These are phyloP conservation scores for Fallopia convolvulus DNA, from an alignment of 148 eudicot species.

Conservation along the genomic window DNA sequence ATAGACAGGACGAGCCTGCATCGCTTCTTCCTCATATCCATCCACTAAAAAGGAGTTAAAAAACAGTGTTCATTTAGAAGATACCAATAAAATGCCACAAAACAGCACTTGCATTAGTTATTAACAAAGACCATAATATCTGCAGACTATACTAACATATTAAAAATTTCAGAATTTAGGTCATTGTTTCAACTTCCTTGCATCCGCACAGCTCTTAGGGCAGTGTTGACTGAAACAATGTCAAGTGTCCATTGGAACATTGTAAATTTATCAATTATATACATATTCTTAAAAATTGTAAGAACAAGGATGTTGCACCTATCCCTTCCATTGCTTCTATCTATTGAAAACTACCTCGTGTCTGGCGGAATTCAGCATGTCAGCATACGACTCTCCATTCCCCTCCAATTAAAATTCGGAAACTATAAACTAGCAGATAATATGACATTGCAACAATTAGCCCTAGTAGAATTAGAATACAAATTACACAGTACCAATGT, in stretches of 20 bases:
- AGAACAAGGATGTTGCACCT: background rate
- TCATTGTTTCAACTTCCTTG: background rate
- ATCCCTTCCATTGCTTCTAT: background rate
- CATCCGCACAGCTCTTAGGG: background rate
- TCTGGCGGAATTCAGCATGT: background rate
- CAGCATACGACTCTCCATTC: background rate
- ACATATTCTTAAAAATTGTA: background rate
- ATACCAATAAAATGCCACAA: slow-evolving; percentile 1
- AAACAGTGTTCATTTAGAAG: slow-evolving; percentile 14
- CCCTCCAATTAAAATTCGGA: background rate
- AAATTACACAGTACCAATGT: background rate
- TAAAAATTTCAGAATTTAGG: background rate
- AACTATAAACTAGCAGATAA: background rate
- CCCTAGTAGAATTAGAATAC: background rate
- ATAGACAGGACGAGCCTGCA: slow-evolving; percentile 81
- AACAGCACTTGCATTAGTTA: background rate
- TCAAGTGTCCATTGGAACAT: background rate
- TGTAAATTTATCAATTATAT: background rate
- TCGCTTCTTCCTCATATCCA: slow-evolving; percentile 53
- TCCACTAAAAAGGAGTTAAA: slow-evolving; percentile 32
- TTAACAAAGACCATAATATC: background rate
- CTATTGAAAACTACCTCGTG: background rate
- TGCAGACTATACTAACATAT: background rate
- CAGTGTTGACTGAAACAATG: background rate
- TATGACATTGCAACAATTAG: background rate